Percentiles rank a stretch among this genome's conserved stretches.
phyloP scores from a whole-genome alignment of 1,139 yeast species.

The Kluyveromyces sp. region DNA sequence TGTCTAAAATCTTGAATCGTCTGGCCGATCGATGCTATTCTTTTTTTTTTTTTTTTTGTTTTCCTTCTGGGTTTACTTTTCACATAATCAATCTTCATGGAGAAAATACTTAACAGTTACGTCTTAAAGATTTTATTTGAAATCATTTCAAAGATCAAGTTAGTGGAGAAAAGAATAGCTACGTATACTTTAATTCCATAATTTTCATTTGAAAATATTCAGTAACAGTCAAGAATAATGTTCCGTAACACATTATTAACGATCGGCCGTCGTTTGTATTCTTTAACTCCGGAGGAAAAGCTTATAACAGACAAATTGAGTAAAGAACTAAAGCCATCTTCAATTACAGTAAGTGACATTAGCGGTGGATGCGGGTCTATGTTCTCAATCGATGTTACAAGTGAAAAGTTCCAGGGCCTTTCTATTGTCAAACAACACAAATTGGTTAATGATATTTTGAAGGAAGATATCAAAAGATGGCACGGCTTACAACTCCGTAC shows the following conservation, averaged over 20 bases:
- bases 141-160: too few species aligned
- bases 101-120: too few species aligned
- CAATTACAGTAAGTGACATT: constrained; percentile 65
- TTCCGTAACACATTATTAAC: neutral
- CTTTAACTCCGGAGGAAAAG: constrained; percentile 58
- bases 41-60: too few species aligned
- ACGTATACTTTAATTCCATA: too few species aligned
- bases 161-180: too few species aligned
- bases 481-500: constrained; percentile 89
- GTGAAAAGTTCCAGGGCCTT: constrained; percentile 67
- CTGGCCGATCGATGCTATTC: too few species aligned
- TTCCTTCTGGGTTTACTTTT: too few species aligned
- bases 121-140: too few species aligned
- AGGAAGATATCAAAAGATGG: constrained; percentile 87
- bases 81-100: too few species aligned
- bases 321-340: constrained; percentile 48
- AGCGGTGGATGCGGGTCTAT: constrained; percentile 98
- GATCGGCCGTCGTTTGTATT: constrained; percentile 9
- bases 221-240: neutral
- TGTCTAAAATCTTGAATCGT: too few species aligned
- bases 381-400: constrained; percentile 81
- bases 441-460: constrained; percentile 70
- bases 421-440: constrained; percentile 88
- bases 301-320: constrained; percentile 52
- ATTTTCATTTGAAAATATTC: neutral